Conservation (phyloP, 208 protist genomes). For the Leishmania arabica region DNA sequence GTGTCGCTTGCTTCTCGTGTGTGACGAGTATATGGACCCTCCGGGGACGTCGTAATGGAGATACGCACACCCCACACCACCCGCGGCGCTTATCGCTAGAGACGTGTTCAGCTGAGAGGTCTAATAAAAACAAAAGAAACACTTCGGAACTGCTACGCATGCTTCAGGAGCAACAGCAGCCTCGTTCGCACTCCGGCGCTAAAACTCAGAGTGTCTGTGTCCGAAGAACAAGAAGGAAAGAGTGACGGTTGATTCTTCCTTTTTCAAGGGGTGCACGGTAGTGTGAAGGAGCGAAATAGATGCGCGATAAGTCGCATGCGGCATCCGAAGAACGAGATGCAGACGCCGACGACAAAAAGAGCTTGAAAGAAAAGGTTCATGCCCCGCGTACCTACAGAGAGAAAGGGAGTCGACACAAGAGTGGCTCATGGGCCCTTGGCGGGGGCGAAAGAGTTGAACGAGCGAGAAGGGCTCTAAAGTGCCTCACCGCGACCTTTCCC, state of each 20-base stretch:
- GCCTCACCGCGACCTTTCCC: background rate
- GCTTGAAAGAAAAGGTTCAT: background rate
- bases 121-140: background rate
- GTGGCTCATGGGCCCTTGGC: background rate
- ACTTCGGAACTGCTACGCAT: background rate
- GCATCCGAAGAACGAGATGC: background rate
- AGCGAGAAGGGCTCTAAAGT: background rate
- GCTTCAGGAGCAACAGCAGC: background rate
- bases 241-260: background rate
- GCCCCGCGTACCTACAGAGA: background rate
- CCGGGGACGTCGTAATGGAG: background rate
- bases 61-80: background rate
- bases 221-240: background rate
- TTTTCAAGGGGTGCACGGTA: background rate
- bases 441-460: slow-evolving; percentile 4
- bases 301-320: background rate
- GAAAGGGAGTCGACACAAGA: background rate
- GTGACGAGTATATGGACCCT: background rate
- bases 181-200: background rate
- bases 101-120: background rate
- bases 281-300: background rate
- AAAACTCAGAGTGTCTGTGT: background rate
- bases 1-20: background rate
- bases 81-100: background rate
- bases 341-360: background rate